Conservation (phyloP, 1,284 basidiomycete species). For the Puccinia novopanici region DNA sequence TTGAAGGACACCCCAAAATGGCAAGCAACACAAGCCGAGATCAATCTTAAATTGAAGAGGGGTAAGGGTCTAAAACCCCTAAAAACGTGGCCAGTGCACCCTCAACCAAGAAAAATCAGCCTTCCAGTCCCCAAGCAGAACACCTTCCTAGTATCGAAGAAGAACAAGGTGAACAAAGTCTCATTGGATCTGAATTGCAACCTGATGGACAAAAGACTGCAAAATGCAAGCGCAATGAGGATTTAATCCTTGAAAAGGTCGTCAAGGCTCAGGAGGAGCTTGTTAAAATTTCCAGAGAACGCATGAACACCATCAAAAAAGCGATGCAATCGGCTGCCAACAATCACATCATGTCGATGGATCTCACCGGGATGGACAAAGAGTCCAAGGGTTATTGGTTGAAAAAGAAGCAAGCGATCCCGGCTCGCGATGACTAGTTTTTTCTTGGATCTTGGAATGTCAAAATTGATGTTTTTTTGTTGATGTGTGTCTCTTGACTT, state of each 20-base stretch:
- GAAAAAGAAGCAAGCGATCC: not conserved
- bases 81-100: not conserved
- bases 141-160: no score
- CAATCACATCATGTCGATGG: not conserved
- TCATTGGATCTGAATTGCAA: no score
- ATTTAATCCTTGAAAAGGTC: not conserved
- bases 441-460: no score
- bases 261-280: no score
- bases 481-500: no score
- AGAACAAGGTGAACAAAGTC: no score
- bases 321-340: not conserved
- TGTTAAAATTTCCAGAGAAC: not conserved
- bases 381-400: not conserved
- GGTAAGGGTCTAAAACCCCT: not conserved
- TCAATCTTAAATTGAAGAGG: not conserved
- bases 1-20: constrained; percentile 18
- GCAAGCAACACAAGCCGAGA: not conserved
- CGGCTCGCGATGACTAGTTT: not conserved
- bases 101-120: not conserved
- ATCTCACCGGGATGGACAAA: not conserved
- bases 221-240: not conserved
- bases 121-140: not conserved
- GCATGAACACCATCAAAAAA: not conserved
- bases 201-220: no score
- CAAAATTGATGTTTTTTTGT: no score